Evolutionary conservation across 2,329 filamentous ascomycete species (phyloP).

Genomic region (Orbilia blumenaviensis): DNA sequence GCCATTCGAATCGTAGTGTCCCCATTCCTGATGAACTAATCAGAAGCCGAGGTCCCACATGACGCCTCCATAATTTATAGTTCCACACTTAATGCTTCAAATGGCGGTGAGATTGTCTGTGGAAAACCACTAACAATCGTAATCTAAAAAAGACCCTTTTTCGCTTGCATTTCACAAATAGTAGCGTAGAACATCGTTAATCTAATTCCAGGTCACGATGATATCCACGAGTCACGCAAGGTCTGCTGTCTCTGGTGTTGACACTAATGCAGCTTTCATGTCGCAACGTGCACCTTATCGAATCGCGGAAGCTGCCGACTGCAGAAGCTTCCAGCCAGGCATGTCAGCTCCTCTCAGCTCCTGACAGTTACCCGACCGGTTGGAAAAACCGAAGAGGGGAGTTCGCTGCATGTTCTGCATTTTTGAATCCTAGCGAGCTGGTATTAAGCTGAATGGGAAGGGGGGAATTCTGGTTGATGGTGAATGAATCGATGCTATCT

Average conservation of each 20-base stretch:
- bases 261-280: constrained; percentile 53
- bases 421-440: constrained; percentile 35
- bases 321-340: constrained; percentile 52
- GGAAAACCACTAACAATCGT: constrained; percentile 7
- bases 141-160: neutral
- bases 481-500: constrained; percentile 19
- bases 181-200: constrained; percentile 15
- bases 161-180: neutral
- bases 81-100: constrained; percentile 19
- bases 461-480: neutral
- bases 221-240: constrained; percentile 49
- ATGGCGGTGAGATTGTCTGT: constrained; percentile 5
- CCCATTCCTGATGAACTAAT: constrained; percentile 36
- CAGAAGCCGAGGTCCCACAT: constrained; percentile 54
- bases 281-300: constrained; percentile 53
- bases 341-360: constrained; percentile 54
- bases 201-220: constrained; percentile 53
- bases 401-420: constrained; percentile 34
- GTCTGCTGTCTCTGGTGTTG: constrained; percentile 28
- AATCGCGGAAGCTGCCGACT: constrained; percentile 54
- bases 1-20: constrained; percentile 25
- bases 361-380: constrained; percentile 52
- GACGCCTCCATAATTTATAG: constrained; percentile 31
- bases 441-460: neutral
- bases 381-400: constrained; percentile 49